Base-by-base conservation (phyloP, 2,329 filamentous ascomycete genomes). In the Rhytidhysteron rufulum region DNA sequence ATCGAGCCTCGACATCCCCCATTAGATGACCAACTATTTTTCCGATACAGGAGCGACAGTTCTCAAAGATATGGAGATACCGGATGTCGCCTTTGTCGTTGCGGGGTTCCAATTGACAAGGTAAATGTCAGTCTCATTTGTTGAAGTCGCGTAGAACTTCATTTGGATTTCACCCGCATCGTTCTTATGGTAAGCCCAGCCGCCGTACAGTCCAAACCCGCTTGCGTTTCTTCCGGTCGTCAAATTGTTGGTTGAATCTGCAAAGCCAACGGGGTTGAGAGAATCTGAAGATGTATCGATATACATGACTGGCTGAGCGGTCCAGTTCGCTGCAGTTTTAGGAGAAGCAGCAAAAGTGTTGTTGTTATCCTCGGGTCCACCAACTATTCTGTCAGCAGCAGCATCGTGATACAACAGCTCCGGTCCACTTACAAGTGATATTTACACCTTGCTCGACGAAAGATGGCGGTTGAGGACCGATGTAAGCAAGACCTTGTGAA, bases 131-230 rank as follows among this genome's bases (percentile, higher is more conserved):
- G 41, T 46, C 31, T 50, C 48, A 10, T 49, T 49, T 13, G 45
- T 45, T 3, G 42, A 42, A 4, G 37, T 40, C 13, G 50, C 50
- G 27, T 47, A 33, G 38, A 53, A 53, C n/a, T 47, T 49, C 50
- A 53, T 53, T 22, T 49, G 34, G 11, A 53, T 41, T 9, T 37
- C 27, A 9, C 37, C 37, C 2, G 41, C 41, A 15, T 44, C 39
- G 30, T 42, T 43, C 31, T 50, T 50, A 44, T 64, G 61, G 39
- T 58, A 63, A 10, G 58, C 61, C 19, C 34, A 46, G 13, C 43
- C 57, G 8, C 61, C 62, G 38, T 62, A 65, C 32, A 60, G 50
- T 5, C 49, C 40, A 39, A 67, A 65, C 5, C 57, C 56, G 5
- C 45, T 46, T 3, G 45, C 53, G 5, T 51, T 48, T 13, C 42